Percentiles rank a stretch among this genome's conserved stretches.
These are phyloP conservation scores for Phialemonium atrogriseum DNA, from an alignment of 2,329 filamentous ascomycete genomes.

Conservation along the genomic window DNA sequence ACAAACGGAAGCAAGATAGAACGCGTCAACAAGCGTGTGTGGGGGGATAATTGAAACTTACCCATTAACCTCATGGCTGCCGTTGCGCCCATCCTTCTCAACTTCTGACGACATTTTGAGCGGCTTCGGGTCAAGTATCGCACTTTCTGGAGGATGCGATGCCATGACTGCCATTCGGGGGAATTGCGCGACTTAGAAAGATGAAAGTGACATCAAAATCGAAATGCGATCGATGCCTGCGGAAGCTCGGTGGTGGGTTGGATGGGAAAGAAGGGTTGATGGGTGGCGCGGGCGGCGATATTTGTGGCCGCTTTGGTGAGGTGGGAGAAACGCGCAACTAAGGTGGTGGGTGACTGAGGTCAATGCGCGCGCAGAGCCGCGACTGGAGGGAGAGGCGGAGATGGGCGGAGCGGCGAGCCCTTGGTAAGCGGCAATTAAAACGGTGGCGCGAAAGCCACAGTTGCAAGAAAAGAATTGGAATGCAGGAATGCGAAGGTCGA, in stretches of 20 bases:
- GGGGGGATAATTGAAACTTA: slow-evolving; percentile 36
- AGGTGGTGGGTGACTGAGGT: too few relatives aligned
- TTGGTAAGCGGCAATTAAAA: too few relatives aligned
- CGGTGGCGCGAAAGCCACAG: too few relatives aligned
- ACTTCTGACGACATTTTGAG: slow-evolving; percentile 41
- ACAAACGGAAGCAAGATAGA: too few relatives aligned
- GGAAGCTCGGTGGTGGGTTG: slow-evolving; percentile 8
- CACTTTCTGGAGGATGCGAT: slow-evolving; percentile 34
- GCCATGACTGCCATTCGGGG: slow-evolving; percentile 46
- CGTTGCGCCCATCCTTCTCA: slow-evolving; percentile 23
- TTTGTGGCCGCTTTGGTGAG: too few relatives aligned
- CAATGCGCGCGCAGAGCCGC: too few relatives aligned
- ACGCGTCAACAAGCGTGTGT: too few relatives aligned
- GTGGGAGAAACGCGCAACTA: too few relatives aligned
- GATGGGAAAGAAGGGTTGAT: slow-evolving; percentile 24
- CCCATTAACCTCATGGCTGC: slow-evolving; percentile 39
- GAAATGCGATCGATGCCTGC: slow-evolving; percentile 4
- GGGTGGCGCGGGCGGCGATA: neutral
- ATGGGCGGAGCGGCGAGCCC: too few relatives aligned
- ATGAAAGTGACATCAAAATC: slow-evolving; percentile 27
- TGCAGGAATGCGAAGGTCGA: neutral
- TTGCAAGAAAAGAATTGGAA: too few relatives aligned
- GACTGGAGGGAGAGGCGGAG: too few relatives aligned
- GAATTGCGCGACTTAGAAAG: slow-evolving; percentile 17
- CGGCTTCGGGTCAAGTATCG: slow-evolving; percentile 39